Base-by-base conservation (phyloP, 2,329 filamentous ascomycete species). In the Sporothrix phasma region DNA sequence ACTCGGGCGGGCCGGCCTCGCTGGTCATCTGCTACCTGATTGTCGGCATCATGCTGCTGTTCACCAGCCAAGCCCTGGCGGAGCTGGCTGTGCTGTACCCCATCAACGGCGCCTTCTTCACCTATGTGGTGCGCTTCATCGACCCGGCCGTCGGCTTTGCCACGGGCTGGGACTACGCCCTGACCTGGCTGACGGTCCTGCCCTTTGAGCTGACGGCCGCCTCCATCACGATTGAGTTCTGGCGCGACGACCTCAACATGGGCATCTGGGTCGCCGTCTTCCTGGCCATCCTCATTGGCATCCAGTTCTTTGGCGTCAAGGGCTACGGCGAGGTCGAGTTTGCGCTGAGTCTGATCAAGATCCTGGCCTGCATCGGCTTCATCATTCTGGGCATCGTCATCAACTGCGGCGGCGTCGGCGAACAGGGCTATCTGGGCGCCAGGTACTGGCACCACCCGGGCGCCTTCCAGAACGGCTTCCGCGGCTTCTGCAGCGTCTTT, bases 371-470 rank as follows among this genome's bases (percentile, higher is more conserved):
- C 69, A 75, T 81, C 10, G 85, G 84, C 5, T 88, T 88, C 72
- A 88, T 88, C 71, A 79, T 88, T 68, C 74, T 87, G 29, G 84
- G 81, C 51, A 84, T 87, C 62, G 73, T 86, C 64, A 79, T 86
- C 69, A 79, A 84, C 71, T 77, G 75, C 62, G 84, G 84, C 49
- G 84, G 81, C 61, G 82, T 81, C 26, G 81, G 82, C 64, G 71
- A 79, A 66, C 74, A 79, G 68, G 80, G 82, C 43, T 85, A 87
- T 71, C 81, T 87, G 51, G 85, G 86, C 17, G 83, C 80, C 22
- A 77, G 78, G 47, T 86, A 83, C 75, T 87, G 84, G 84, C 75
- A 80, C 66, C 74, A 83, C 39, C 81, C 81, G 0, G 82, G 82
- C 5, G 81, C 83, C 0, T 82, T 82, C 72, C 72, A 76, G 64